Percentiles rank a stretch among this genome's conserved stretches.
These are phyloP conservation scores for Pyrus hybrid DNA, from an alignment of 331 rosid species.

Conservation along the genomic window DNA sequence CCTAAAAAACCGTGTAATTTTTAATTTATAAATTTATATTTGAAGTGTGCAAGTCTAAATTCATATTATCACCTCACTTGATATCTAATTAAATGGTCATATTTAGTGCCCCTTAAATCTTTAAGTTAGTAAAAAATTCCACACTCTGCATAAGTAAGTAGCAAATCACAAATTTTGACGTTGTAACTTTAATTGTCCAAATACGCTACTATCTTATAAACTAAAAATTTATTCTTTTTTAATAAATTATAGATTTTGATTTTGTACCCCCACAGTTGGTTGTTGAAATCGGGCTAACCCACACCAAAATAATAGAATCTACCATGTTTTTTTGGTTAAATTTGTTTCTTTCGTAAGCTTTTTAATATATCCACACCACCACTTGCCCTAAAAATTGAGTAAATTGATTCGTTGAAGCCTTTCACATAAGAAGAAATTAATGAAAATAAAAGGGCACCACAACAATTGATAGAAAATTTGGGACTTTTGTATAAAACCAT, in stretches of 20 bases:
- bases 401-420: background rate
- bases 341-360: too few relatives aligned
- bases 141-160: too few relatives aligned
- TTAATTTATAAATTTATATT: too few relatives aligned
- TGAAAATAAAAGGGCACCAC: background rate
- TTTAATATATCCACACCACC: too few relatives aligned
- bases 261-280: background rate
- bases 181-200: too few relatives aligned
- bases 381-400: background rate
- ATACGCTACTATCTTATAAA: too few relatives aligned
- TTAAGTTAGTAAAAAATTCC: too few relatives aligned
- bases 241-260: background rate
- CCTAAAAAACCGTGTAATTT: background rate
- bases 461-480: background rate
- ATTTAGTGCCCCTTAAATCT: too few relatives aligned
- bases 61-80: too few relatives aligned
- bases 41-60: background rate
- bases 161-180: too few relatives aligned
- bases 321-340: background rate
- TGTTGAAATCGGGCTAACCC: background rate
- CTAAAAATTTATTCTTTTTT: background rate
- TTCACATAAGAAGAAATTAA: background rate
- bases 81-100: too few relatives aligned
- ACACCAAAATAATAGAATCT: background rate
- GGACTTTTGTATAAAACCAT: background rate